Evolutionary conservation across 129 eudicot species (phyloP).

Genomic region (Flaveria bidentis): DNA sequence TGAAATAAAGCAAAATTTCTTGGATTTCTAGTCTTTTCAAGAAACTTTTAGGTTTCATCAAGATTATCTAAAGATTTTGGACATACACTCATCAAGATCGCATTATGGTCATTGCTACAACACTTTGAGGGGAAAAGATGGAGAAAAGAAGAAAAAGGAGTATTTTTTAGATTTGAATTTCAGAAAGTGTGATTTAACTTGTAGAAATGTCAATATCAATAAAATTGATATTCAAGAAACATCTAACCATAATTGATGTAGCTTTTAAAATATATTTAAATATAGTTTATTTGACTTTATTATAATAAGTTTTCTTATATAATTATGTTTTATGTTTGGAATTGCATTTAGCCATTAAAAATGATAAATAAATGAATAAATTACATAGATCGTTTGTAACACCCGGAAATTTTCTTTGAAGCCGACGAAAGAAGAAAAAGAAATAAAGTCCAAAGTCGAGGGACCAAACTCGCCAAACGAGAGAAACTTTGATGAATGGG

Average conservation of each 20-base stretch:
- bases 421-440: too few relatives aligned
- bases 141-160: background rate
- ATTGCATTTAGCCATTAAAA: too few relatives aligned
- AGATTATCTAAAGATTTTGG: constrained; percentile 27
- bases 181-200: constrained; percentile 12
- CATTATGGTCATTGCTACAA: constrained; percentile 23
- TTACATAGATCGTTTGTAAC: too few relatives aligned
- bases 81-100: constrained; percentile 22
- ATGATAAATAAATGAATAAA: too few relatives aligned
- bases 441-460: too few relatives aligned
- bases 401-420: too few relatives aligned
- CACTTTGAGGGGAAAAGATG: constrained; percentile 3
- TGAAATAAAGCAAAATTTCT: constrained; percentile 1
- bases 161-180: background rate
- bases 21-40: constrained; percentile 31
- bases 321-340: too few relatives aligned
- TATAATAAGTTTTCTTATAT: too few relatives aligned
- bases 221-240: constrained; percentile 25
- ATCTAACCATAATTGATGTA: background rate
- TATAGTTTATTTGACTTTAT: too few relatives aligned
- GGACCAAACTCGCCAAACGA: too few relatives aligned
- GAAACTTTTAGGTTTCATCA: constrained; percentile 24
- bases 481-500: too few relatives aligned
- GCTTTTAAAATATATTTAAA: background rate
- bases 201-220: constrained; percentile 9